These are phyloP conservation scores for Schoenoplectus tabernaemontani DNA, from an alignment of 202 grass and related monocot genomes.

Conservation along the genomic window DNA sequence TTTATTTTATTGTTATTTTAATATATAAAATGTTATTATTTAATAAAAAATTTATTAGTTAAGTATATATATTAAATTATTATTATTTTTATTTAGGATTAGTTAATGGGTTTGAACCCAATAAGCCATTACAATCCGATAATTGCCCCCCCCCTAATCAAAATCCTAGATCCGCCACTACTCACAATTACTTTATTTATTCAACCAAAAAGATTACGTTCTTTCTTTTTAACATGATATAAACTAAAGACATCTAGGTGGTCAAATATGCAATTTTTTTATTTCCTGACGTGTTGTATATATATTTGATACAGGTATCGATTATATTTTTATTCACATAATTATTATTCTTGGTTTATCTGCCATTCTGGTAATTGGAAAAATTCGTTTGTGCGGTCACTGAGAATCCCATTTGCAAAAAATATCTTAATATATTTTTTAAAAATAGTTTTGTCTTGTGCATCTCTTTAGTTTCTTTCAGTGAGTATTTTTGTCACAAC, in stretches of 20 bases:
- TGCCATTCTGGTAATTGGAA: not conserved
- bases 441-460: not conserved
- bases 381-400: not conserved
- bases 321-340: not conserved
- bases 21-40: no score
- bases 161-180: no score
- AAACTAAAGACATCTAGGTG: not conserved
- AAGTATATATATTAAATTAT: no score
- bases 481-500: not conserved
- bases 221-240: not conserved
- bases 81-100: no score
- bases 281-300: not conserved
- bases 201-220: not conserved
- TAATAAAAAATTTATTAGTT: no score
- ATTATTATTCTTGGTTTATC: not conserved
- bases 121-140: no score
- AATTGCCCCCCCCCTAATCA: no score
- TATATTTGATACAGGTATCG: not conserved
- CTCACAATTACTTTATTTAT: not conserved
- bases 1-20: no score
- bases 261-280: not conserved
- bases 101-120: no score
- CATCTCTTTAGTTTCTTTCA: not conserved
- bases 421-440: not conserved
- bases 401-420: not conserved